These are phyloP conservation scores for Barnettozyma sp. DNA, from an alignment of 805 yeast genomes.

Conservation along the genomic window DNA sequence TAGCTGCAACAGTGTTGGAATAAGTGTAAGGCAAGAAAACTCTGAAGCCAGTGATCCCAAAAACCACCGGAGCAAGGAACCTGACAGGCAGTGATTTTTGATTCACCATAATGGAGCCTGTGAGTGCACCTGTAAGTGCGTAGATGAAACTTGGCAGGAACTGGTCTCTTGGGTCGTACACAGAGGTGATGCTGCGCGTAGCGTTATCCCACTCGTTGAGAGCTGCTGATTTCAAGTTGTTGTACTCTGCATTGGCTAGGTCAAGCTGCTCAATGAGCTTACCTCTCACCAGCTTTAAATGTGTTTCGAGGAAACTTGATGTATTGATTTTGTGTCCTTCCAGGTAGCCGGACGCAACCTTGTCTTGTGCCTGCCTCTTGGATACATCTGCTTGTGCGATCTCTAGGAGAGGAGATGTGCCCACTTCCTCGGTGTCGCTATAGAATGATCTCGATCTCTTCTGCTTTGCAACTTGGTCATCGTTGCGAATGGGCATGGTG, in stretches of 20 bases:
- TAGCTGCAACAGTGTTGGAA: constrained; percentile 25
- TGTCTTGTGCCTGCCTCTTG: constrained; percentile 9
- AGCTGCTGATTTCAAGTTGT: constrained; percentile 21
- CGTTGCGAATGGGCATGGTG: too few relatives aligned
- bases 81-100: constrained; percentile 43
- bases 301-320: constrained; percentile 19
- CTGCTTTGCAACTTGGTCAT: too few relatives aligned
- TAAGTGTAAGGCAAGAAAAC: constrained; percentile 46
- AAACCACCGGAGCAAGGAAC: constrained; percentile 42
- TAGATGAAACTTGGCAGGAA: constrained; percentile 47
- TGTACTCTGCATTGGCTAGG: constrained; percentile 20
- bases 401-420: constrained; percentile 6
- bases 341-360: constrained; percentile 14
- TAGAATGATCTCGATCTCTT: constrained; percentile 24
- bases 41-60: constrained; percentile 41
- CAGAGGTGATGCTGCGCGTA: constrained; percentile 13
- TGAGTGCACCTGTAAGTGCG: constrained; percentile 46
- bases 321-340: constrained; percentile 24
- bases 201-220: constrained; percentile 21
- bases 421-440: constrained; percentile 15
- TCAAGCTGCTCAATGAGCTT: constrained; percentile 14
- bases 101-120: constrained; percentile 49
- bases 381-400: constrained; percentile 6
- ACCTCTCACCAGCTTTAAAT: constrained; percentile 15
- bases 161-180: constrained; percentile 24